Evolutionary conservation across 148 eudicot genomes (phyloP), one percentile per base, ranked within the genome.

Genomic region (Rhododendron williamsianum): DNA sequence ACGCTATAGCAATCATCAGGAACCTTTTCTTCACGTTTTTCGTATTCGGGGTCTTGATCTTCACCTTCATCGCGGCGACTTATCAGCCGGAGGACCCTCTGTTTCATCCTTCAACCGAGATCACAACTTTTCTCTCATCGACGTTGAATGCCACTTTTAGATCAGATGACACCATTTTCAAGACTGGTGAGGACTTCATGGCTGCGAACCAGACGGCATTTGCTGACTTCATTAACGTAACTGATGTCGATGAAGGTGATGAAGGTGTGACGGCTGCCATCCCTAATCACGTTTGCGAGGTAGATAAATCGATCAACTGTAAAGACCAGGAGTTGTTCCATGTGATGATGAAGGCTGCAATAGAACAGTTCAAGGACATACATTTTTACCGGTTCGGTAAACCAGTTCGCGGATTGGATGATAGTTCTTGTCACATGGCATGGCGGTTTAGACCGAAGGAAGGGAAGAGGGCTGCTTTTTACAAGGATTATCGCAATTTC

Each of bases 391-490:
- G 94, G 83, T 97, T 97, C 85, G 99, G 99, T 43, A 97, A 97
- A 86, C 93, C 98, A 0, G 91, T 95, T 49, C 88, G 86, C 27
- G 99, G 99, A 45, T 81, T 83, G 0, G 89, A 95, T 60, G 98
- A 92, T 84, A 86, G 74, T 46, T 94, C 89, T 18, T 97, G 99
- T 86, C 98, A 95, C 87, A 97, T 97, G 99, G 99, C 98, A 3
- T 97, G 98, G 98, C 87, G 98, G 80, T 97, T 92, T 90, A 95
- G 98, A 87, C 98, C 98, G 4, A 95, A 91, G 85, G 96, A 97
- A 81, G 98, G 96, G 80, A 97, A 94, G 87, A 87, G 93, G 2
- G 95, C 95, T 0, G 89, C 92, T 2, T 90, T 95, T 83, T 91
- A 95, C 81, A 97, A 94, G 92, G 99, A 97, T 80, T 97, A 95